These are phyloP conservation scores for Dendrostoma leiphaemia DNA, from an alignment of 2,329 filamentous ascomycete species.

Conservation along the genomic window DNA sequence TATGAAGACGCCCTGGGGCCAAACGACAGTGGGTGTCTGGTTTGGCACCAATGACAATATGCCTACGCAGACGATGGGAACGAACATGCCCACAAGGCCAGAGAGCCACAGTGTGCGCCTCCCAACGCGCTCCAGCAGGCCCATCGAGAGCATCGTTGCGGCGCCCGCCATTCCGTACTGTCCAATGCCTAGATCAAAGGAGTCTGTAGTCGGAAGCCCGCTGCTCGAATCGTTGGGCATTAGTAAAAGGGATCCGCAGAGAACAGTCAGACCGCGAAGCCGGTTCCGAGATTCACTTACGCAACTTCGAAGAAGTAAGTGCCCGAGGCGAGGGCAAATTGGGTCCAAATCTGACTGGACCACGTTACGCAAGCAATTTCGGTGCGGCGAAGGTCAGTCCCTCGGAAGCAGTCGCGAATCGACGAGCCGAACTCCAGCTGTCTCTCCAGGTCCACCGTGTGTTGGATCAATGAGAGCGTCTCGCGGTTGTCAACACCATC, in stretches of 20 bases:
- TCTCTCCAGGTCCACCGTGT: background rate
- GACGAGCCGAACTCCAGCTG: background rate
- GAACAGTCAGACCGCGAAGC: background rate
- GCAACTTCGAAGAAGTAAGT: slow-evolving; percentile 6
- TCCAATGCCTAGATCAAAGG: slow-evolving; percentile 2
- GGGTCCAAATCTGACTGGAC: slow-evolving; percentile 6
- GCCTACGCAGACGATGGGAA: slow-evolving; percentile 1
- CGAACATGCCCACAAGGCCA: slow-evolving; percentile 2
- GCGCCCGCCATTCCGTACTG: slow-evolving; percentile 4
- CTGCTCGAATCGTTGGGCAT: background rate
- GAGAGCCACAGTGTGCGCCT: slow-evolving; percentile 1
- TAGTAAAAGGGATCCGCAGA: background rate
- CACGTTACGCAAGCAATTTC: slow-evolving; percentile 33
- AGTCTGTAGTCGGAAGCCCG: background rate
- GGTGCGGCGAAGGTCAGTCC: slow-evolving; percentile 23
- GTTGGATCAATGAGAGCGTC: slow-evolving; percentile 4
- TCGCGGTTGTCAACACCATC: slow-evolving; percentile 22
- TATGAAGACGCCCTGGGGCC: background rate
- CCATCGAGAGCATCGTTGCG: slow-evolving; percentile 2
- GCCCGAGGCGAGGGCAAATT: slow-evolving; percentile 5
- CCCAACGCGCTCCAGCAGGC: background rate
- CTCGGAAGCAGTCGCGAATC: slow-evolving; percentile 21
- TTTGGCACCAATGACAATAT: background rate
- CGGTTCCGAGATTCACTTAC: background rate
- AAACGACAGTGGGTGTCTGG: background rate